These are phyloP conservation scores for Colletotrichum costaricense DNA, from an alignment of 2,329 filamentous ascomycete species.

Conservation along the genomic window DNA sequence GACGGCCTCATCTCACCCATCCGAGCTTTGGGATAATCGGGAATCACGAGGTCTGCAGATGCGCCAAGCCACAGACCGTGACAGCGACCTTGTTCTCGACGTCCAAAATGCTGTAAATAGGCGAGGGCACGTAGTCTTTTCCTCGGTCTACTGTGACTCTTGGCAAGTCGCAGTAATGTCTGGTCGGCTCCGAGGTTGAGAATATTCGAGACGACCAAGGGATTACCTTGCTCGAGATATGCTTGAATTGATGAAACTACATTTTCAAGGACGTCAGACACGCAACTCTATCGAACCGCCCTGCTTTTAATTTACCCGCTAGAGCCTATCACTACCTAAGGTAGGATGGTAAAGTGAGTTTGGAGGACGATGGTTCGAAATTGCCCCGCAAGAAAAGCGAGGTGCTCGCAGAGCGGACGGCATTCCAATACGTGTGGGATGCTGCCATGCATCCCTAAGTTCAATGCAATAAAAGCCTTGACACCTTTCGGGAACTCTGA, in stretches of 20 bases:
- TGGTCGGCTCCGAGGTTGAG: neutral
- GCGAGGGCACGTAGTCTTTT: neutral
- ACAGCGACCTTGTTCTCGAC: neutral
- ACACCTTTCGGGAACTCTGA: neutral
- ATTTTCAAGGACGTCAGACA: neutral
- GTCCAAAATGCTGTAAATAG: neutral
- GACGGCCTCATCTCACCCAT: neutral
- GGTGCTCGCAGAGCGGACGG: neutral
- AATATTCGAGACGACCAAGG: neutral
- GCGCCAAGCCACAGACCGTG: neutral
- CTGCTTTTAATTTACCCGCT: neutral
- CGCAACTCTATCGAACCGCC: neutral
- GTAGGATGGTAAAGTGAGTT: neutral
- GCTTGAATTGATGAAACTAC: conserved; percentile 27
- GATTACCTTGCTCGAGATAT: conserved; percentile 10
- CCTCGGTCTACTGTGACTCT: neutral
- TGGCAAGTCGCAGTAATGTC: conserved; percentile 25
- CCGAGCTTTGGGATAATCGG: neutral
- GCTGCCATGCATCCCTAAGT: neutral
- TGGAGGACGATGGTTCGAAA: neutral
- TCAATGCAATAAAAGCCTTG: neutral
- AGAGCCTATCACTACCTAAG: neutral
- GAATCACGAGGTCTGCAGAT: neutral
- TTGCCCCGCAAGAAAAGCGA: neutral
- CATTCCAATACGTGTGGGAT: neutral